Conservation (phyloP, 78 protist genomes). For the Capsaspora owczarzaki region DNA sequence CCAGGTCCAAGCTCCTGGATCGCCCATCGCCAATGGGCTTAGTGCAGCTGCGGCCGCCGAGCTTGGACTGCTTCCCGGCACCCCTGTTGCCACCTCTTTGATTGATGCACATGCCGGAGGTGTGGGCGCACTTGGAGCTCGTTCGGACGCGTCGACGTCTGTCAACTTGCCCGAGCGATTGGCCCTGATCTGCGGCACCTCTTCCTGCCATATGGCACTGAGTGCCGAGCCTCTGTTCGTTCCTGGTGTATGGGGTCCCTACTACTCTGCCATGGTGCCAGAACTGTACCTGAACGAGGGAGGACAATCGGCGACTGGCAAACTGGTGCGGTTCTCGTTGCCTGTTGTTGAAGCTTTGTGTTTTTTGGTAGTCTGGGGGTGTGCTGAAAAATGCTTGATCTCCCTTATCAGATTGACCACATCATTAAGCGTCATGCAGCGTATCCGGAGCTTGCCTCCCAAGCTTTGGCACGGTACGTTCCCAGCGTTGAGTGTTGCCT, state of each 20-base stretch:
- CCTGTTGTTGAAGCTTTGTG: no score
- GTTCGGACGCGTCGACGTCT: background rate
- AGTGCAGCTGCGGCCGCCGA: background rate
- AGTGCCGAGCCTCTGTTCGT: background rate
- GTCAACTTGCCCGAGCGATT: background rate
- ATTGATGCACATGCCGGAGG: conserved; percentile 59
- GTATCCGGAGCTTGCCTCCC: no score
- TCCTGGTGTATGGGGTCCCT: conserved; percentile 46
- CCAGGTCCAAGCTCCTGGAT: background rate
- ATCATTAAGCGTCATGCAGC: background rate
- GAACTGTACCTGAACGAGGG: conserved; percentile 32
- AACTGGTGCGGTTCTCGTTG: background rate
- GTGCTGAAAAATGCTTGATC: no score
- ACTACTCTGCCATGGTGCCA: conserved; percentile 22
- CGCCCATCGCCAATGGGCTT: background rate
- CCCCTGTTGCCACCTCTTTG: conserved; percentile 2
- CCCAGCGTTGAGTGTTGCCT: no score
- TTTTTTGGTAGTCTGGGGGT: no score
- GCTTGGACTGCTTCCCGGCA: conserved; percentile 4
- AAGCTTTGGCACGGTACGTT: no score
- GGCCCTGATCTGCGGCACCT: conserved; percentile 31
- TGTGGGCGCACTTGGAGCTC: conserved; percentile 17
- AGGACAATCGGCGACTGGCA: conserved; percentile 35
- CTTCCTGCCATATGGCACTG: conserved; percentile 28
- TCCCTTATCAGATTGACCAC: background rate